Percentiles rank a stretch among this genome's conserved stretches.
Conservation (phyloP, 2,329 filamentous ascomycete species). For the Fusarium anthophilum region DNA sequence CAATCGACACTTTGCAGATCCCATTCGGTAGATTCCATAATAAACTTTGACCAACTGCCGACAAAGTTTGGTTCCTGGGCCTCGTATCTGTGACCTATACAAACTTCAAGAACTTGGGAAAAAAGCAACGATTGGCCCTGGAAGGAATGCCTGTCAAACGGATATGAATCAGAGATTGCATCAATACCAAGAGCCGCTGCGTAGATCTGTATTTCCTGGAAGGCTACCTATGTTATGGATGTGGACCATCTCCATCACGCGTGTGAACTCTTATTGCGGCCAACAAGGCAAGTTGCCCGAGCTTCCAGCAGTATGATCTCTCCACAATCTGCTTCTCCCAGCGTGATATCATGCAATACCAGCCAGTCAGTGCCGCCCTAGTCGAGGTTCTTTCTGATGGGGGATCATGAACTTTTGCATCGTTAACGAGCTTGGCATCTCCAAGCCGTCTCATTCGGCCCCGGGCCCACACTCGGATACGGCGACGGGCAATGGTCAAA, state of each 20-base stretch:
- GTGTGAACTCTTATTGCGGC: not conserved
- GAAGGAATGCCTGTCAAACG: not conserved
- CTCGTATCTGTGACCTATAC: not conserved
- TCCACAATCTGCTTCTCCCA: not conserved
- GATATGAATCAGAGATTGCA: not conserved
- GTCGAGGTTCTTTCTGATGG: not conserved
- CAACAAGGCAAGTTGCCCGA: slow-evolving; percentile 4
- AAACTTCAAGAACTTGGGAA: not conserved
- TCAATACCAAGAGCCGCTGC: not conserved
- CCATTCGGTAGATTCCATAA: not conserved
- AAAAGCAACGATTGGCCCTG: not conserved
- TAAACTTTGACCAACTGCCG: not conserved
- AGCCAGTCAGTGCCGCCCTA: not conserved
- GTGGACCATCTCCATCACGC: slow-evolving; percentile 4
- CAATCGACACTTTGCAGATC: not conserved
- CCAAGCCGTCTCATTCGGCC: not conserved
- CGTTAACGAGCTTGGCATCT: not conserved
- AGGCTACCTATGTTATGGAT: not conserved
- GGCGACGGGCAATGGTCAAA: not conserved
- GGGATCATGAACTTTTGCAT: slow-evolving; percentile 12
- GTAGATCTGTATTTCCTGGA: slow-evolving; percentile 31
- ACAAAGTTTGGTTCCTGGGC: not conserved
- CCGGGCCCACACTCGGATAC: slow-evolving; percentile 21
- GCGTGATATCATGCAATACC: not conserved
- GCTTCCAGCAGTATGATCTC: not conserved